Conservation (phyloP, 2,329 filamentous ascomycete genomes). For the Talaromyces islandicus region DNA sequence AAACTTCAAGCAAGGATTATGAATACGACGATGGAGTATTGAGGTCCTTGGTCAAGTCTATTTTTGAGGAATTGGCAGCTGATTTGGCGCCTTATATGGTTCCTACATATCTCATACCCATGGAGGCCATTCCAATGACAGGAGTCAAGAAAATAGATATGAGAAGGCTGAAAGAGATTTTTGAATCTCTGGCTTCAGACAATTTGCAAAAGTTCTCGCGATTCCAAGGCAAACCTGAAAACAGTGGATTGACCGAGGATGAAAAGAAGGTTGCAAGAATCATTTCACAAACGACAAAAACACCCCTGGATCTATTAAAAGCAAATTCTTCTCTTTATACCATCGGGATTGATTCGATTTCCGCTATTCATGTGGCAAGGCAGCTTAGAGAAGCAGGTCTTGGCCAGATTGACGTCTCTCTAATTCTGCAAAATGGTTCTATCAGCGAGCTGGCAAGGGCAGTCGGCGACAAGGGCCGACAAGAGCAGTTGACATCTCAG, state of each 20-base stretch:
- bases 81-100: constrained; percentile 71
- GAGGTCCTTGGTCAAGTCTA: constrained; percentile 24
- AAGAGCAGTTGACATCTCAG: not conserved
- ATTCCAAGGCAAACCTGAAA: constrained; percentile 19
- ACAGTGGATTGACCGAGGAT: constrained; percentile 44
- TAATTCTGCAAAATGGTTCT: constrained; percentile 62
- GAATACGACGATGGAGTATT: constrained; percentile 7
- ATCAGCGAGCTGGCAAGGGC: constrained; percentile 53
- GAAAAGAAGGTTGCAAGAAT: constrained; percentile 54
- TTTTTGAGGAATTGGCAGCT: constrained; percentile 53
- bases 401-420: constrained; percentile 57
- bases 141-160: constrained; percentile 70
- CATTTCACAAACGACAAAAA: constrained; percentile 47
- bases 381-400: constrained; percentile 45
- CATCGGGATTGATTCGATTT: constrained; percentile 79
- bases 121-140: constrained; percentile 65
- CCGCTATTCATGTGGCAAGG: constrained; percentile 65
- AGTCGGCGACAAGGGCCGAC: constrained; percentile 11
- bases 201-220: constrained; percentile 40
- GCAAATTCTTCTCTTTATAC: constrained; percentile 67
- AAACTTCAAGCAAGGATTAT: constrained; percentile 6
- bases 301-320: constrained; percentile 44
- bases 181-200: constrained; percentile 41
- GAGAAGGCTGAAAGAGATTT: constrained; percentile 43
- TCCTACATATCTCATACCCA: constrained; percentile 65